A percentile compares a stretch with the other conserved stretches of the same genome.
Conservation (phyloP, 2,329 filamentous ascomycete species). For the Cryphonectria parasitica region DNA sequence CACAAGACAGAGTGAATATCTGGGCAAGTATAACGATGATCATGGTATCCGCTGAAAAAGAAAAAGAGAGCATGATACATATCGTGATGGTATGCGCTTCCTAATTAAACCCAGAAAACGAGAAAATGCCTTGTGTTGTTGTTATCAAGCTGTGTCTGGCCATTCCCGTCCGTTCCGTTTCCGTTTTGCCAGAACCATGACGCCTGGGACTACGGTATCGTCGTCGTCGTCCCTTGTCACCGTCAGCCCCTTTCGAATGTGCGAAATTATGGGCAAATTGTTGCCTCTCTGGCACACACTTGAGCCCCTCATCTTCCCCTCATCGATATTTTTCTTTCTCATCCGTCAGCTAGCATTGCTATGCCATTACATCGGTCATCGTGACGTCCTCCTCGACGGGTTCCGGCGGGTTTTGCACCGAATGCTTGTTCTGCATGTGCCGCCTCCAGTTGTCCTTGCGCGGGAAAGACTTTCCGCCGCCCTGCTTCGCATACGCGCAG, state of each 20-base stretch:
- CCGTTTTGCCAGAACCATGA: background rate
- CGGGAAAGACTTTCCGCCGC: constrained; percentile 60
- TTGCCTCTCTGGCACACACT: background rate
- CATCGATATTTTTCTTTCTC: background rate
- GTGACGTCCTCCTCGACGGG: constrained; percentile 46
- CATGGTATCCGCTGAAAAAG: background rate
- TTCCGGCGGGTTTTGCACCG: constrained; percentile 48
- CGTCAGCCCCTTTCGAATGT: background rate
- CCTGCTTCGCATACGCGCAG: constrained; percentile 59
- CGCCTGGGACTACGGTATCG: background rate
- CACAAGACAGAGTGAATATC: background rate
- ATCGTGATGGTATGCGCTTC: background rate
- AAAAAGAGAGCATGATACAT: background rate
- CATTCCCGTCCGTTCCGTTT: background rate
- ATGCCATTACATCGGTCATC: constrained; percentile 12
- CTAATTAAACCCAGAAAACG: background rate
- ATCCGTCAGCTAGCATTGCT: background rate
- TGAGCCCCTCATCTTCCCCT: too few relatives aligned
- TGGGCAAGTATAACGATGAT: background rate
- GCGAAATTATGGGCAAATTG: background rate
- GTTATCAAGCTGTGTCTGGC: background rate
- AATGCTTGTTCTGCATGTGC: constrained; percentile 65
- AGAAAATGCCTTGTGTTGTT: background rate
- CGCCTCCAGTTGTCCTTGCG: constrained; percentile 67
- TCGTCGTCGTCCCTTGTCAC: background rate